Evolutionary conservation across 1,139 yeast species (phyloP), one percentile per base, ranked within the genome.

Genomic region (Tardiomyces digboiensis): DNA sequence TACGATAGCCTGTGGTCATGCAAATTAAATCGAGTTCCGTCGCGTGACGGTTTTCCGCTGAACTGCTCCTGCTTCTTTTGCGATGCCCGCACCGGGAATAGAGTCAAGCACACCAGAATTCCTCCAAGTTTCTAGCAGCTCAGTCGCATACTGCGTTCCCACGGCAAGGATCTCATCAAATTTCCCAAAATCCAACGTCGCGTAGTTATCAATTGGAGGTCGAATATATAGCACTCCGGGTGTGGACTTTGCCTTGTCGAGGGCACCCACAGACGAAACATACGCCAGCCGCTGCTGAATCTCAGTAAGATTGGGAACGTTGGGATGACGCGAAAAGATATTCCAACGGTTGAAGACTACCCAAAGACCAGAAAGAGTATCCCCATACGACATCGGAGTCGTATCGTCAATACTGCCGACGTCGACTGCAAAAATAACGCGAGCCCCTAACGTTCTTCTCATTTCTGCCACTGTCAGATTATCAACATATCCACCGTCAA

Each of bases 401-500:
- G 91, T 74, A 55, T 89, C 97, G 60, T 91, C 97, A 10, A 82
- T 83, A 2, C 96, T 84, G 0, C 98, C 98, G 39, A 91, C 98
- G 63, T 91, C 98, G n/a, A 89, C 93, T 0, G 98, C 97, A 59
- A 91, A 79, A 22, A 91, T 81, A 40, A 83, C 76, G 46, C 81
- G 80, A 3, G 95, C 95, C 0, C 98, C 97, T 52, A 87, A 75
- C 38, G 79, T 72, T 55, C 80, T 79, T 42, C 62, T 59, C 97
- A 91, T 91, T 58, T 89, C 97, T 53, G 74, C 72, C 1, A 91
- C 97, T 0, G 98, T 95, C 47, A 91, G 67, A 59, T 91, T 91
- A 60, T 91, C 98, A 46, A 91, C 80, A 59, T 91, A 91, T 0
- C 98, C 98, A 39, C 98, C 98, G 61, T 91, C 98, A 38, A 91